Conservation (phyloP, 2,329 filamentous ascomycete genomes). For the Paecilomyces formosus region DNA sequence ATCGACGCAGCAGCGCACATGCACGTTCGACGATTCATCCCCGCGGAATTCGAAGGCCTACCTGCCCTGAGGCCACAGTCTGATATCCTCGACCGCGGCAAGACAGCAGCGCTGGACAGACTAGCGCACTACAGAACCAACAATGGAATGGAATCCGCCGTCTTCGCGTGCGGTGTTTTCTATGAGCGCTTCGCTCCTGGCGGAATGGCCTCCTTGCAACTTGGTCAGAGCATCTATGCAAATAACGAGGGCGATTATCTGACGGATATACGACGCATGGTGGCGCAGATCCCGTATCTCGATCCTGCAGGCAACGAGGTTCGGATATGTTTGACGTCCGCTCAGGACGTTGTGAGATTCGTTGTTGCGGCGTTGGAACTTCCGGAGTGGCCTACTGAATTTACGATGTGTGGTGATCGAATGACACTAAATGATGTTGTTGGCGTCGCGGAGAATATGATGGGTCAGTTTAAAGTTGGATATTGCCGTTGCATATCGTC, state of each 20-base stretch:
- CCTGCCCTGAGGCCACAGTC: slow-evolving; percentile 47
- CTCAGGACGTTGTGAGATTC: slow-evolving; percentile 63
- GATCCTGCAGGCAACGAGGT: slow-evolving; percentile 45
- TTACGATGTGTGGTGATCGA: slow-evolving; percentile 61
- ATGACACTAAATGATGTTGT: slow-evolving; percentile 56
- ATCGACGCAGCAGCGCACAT: slow-evolving; percentile 63
- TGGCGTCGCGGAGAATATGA: slow-evolving; percentile 44
- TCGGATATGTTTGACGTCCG: slow-evolving; percentile 61
- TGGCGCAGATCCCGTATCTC: slow-evolving; percentile 55
- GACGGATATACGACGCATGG: slow-evolving; percentile 51
- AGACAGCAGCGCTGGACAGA: slow-evolving; percentile 48
- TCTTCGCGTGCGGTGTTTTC: slow-evolving; percentile 67
- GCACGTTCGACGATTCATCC: slow-evolving; percentile 62
- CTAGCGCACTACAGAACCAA: slow-evolving; percentile 47
- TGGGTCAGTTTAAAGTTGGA: slow-evolving; percentile 22
- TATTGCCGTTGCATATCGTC: neutral
- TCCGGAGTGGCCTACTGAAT: slow-evolving; percentile 59
- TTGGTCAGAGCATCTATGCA: slow-evolving; percentile 51
- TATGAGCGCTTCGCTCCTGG: slow-evolving; percentile 68
- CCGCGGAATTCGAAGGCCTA: slow-evolving; percentile 67
- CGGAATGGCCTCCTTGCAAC: slow-evolving; percentile 53
- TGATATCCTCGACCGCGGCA: slow-evolving; percentile 57
- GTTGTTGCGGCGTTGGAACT: slow-evolving; percentile 60
- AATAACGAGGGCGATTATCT: slow-evolving; percentile 57
- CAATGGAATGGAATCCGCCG: slow-evolving; percentile 56